Conservation (phyloP, 306 rosid species). For the Prunus fruticosa region DNA sequence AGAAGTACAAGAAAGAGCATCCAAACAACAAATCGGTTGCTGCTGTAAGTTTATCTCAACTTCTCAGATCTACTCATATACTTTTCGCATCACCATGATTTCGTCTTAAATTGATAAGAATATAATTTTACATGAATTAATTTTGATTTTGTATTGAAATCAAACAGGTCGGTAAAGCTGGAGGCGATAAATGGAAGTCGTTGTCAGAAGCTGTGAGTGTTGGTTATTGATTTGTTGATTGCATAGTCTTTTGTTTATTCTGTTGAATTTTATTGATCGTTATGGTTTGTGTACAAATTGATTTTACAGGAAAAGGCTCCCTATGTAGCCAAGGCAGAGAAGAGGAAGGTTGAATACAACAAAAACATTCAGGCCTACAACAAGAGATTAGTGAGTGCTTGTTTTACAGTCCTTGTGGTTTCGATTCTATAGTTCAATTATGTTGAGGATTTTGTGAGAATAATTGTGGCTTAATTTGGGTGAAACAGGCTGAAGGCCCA, state of each 20-base stretch:
- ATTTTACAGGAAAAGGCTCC: constrained; percentile 74
- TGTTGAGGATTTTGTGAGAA: background rate
- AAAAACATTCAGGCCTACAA: constrained; percentile 54
- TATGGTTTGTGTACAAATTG: background rate
- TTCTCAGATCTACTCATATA: background rate
- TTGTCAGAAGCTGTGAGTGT: constrained; percentile 77
- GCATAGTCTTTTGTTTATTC: background rate
- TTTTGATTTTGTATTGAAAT: background rate
- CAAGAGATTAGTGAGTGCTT: constrained; percentile 39
- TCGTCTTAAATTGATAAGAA: background rate
- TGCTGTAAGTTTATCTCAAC: constrained; percentile 42
- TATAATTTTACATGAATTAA: too few species aligned
- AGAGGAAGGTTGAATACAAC: constrained; percentile 67
- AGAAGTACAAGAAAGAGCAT: constrained; percentile 64
- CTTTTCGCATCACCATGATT: background rate
- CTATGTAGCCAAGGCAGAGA: constrained; percentile 60
- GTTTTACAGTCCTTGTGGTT: too few species aligned
- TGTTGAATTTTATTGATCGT: background rate
- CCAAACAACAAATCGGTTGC: constrained; percentile 77
- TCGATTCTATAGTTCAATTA: background rate
- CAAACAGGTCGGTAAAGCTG: constrained; percentile 83
- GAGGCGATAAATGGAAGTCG: constrained; percentile 75
- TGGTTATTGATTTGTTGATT: background rate
- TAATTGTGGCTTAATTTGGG: background rate
- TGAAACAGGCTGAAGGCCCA: constrained; percentile 53